Evolutionary conservation across 148 eudicot genomes (phyloP), one percentile per base, ranked within the genome.

Genomic region (Gaultheria prostrata): DNA sequence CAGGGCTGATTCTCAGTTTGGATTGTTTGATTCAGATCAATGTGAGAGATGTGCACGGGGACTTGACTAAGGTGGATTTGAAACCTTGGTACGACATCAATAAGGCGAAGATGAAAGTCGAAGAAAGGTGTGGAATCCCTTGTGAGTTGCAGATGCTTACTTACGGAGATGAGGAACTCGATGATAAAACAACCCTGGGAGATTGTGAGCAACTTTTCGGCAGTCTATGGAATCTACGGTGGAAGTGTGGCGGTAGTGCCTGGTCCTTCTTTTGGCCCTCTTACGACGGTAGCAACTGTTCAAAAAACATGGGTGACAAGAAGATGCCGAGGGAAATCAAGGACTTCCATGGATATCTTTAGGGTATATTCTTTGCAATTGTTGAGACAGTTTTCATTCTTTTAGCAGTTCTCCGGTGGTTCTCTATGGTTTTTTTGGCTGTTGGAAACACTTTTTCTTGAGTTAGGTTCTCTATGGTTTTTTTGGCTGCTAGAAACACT

Each of bases 101-200:
- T 24, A 61, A 8, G 69, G 69, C 1, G 14, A 61, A 61, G 69
- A n/a, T n/a, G 9, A n/a, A 61, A n/a, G 30, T 61, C 12, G 69
- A 61, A 61, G 69, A 61, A 61, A 61, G 69, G 30, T 61, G 69
- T 61, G 69, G 69, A 61, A 61, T 61, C n/a, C 69, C 69, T n/a
- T 30, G 14, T 3, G 14, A 61, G 14, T 61, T 61, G 28, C 28
- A 61, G 69, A 61, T 61, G 69, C 30, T n/a, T 61, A n/a, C 26
- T n/a, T 61, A 61, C 30, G 1, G 21, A n/a, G 67, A n/a, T 6
- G 67, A 61, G 26, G 67, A 61, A 61, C 67, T n/a, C 28, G 67
- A 61, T 0, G 30, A n/a, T 61, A 9, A 0, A 1, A 61, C 1
- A 9, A 61, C 67, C n/a, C n/a, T n/a, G 28, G 67, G 67, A 21